Evolutionary conservation across 2,329 filamentous ascomycete species (phyloP).

Genomic region (Penicillium sp.): DNA sequence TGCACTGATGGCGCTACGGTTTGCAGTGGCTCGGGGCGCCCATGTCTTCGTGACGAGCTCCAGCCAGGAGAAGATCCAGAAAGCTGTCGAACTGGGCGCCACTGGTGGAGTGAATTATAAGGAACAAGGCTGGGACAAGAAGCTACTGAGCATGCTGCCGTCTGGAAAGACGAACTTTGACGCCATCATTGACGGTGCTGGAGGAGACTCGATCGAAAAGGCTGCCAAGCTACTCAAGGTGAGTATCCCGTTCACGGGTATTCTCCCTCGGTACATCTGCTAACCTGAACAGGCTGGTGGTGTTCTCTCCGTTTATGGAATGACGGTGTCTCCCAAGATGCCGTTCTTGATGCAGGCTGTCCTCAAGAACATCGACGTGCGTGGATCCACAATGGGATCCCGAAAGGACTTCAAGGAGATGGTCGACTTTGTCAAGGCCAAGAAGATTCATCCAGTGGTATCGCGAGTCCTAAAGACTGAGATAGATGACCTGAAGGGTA

Average conservation of each 20-base stretch:
- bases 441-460: slow-evolving; percentile 71
- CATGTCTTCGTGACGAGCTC: slow-evolving; percentile 79
- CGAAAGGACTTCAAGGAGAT: slow-evolving; percentile 85
- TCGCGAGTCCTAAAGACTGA: slow-evolving; percentile 65
- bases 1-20: slow-evolving; percentile 73
- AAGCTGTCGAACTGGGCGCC: slow-evolving; percentile 66
- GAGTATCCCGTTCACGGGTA: slow-evolving; percentile 12
- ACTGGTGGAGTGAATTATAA: slow-evolving; percentile 78
- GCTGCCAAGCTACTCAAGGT: slow-evolving; percentile 64
- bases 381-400: slow-evolving; percentile 86
- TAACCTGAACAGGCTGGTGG: slow-evolving; percentile 57
- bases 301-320: slow-evolving; percentile 80
- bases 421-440: slow-evolving; percentile 70
- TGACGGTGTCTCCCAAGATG: slow-evolving; percentile 83
- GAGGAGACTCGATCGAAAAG: slow-evolving; percentile 73
- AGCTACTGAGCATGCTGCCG: slow-evolving; percentile 56
- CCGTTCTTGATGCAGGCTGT: slow-evolving; percentile 79
- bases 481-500: slow-evolving; percentile 68
- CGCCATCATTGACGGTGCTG: slow-evolving; percentile 84
- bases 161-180: slow-evolving; percentile 66
- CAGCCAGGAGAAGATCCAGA: slow-evolving; percentile 67
- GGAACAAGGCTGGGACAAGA: slow-evolving; percentile 73
- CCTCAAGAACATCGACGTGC: slow-evolving; percentile 79
- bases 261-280: background rate
- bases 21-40: slow-evolving; percentile 68